Percentiles rank a stretch among this genome's conserved stretches.
phyloP scores from a whole-genome alignment of 2,329 filamentous ascomycete genomes.

The Graphilbum fragrans region DNA sequence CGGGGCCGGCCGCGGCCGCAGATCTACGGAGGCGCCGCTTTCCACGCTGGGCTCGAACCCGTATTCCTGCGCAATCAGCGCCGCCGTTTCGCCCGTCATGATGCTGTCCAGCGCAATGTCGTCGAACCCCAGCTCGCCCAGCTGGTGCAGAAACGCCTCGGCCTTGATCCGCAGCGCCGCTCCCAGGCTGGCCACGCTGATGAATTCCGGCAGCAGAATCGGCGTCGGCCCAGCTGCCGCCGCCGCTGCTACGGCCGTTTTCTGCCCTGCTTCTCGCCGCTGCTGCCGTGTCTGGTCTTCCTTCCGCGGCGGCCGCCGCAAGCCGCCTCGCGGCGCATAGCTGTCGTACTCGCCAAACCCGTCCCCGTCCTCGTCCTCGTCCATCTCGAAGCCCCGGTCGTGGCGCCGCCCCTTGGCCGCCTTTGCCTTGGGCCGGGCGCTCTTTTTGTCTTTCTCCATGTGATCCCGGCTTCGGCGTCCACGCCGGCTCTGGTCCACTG shows the following conservation, averaged over 20 bases:
- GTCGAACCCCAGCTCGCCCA: slow-evolving; percentile 83
- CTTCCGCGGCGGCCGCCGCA: slow-evolving; percentile 27
- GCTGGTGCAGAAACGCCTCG: slow-evolving; percentile 58
- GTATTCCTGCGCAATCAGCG: slow-evolving; percentile 82
- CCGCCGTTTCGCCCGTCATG: slow-evolving; percentile 81
- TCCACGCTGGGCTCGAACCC: slow-evolving; percentile 79
- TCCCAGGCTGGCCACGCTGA: slow-evolving; percentile 76
- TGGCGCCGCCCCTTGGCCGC: background rate
- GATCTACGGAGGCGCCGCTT: slow-evolving; percentile 51
- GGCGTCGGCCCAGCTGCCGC: slow-evolving; percentile 32
- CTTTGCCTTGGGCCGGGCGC: slow-evolving; percentile 2
- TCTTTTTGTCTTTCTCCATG: background rate
- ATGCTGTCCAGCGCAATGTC: slow-evolving; percentile 73
- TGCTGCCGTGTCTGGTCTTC: slow-evolving; percentile 23
- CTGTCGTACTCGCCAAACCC: slow-evolving; percentile 19
- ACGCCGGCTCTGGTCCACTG: background rate
- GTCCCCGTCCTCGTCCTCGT: slow-evolving; percentile 11
- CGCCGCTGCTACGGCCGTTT: slow-evolving; percentile 25
- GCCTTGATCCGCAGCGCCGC: slow-evolving; percentile 59
- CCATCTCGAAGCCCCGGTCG: background rate
- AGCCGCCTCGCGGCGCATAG: slow-evolving; percentile 17
- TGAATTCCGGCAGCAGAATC: slow-evolving; percentile 79
- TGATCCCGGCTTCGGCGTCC: background rate
- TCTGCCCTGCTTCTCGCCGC: slow-evolving; percentile 29
- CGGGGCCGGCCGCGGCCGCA: slow-evolving; percentile 58